Evolutionary conservation across 1,139 yeast species (phyloP), one percentile per base, ranked within the genome.

Genomic region (Chernovozyma aurita): DNA sequence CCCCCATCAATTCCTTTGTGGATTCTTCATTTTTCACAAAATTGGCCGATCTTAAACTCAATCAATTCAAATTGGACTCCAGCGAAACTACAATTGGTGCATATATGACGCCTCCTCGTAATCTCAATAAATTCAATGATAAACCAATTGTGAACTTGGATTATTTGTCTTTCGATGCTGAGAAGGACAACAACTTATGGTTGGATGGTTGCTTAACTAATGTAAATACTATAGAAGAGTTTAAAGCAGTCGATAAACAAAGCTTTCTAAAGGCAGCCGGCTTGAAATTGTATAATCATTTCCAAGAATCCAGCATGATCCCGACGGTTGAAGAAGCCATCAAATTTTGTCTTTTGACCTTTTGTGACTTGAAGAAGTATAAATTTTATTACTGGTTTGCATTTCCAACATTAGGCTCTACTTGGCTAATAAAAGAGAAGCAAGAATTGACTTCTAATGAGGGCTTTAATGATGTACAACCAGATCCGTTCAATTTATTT

Each of bases 311-410:
- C 12, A 31, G 35, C 6, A 40, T 41, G 6, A 17, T 34, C 4
- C 41, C 41, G 3, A 13, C 20, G 7, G 42, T 39, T 31, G 28
- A 37, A 13, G 36, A 37, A 4, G 34, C 52, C 30, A 61, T 71
- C 28, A 55, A 59, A 24, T 85, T 88, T 49, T 68, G 68, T 24
- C 52, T 90, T 1, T 63, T 90, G 28, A 70, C 88, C 29, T 92
- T 79, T 60, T 83, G 95, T 3, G 98, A 94, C 56, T 70, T 92
- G 54, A 92, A 92, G 58, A 86, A 85, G 59, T 88, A 85, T 63
- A 80, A 76, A 49, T 92, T 85, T 53, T 84, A 76, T 50, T 90
- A 90, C 58, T 92, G 98, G 98, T 73, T 85, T 47, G 85, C 90
- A 5, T 79, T 78, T 46, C 97, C 97, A 0, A 65, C 76, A 0